Base-by-base conservation (phyloP, 73 alveolate species). In the Uronychia binucleata region DNA sequence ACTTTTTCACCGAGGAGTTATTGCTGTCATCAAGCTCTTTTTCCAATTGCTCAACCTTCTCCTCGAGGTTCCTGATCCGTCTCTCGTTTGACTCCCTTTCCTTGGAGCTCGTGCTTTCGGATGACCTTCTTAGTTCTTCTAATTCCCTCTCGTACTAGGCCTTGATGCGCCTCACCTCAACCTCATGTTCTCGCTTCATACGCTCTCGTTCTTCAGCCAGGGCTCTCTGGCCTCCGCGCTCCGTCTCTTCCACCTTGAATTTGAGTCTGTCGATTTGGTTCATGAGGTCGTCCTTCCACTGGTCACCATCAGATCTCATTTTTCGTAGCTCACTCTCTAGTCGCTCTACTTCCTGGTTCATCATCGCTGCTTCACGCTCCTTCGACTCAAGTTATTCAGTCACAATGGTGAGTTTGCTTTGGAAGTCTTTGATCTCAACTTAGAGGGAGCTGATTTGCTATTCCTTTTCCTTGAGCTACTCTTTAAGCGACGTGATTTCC, bases 401-500 rank as follows among this genome's bases (percentile, higher is more conserved):
- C 28, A 75, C 60, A 11, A 26, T 85, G 28, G 27, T 19, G 32
- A 80, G 79, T 80, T 28, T 30, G 28, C 32, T 33, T 1, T 77
- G 74, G 57, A n/a, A 35, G n/a, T 46, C 60, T 46, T 59, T 32
- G n/a, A 80, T 32, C 29, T 33, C 78, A 13, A 1, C 67, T 0
- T 78, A 28, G 60, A 80, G 79, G 32, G 29, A 11, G n/a, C 0
- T 28, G 46, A 80, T 80, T 30, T 80, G 77, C 11, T 27, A 1
- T 1, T 80, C 87, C 59, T 57, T 80, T 5, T 31, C 67, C 31
- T 35, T 34, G 1, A 80, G 11, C 26, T 11, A 46, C n/a, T n/a
- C 28, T 67, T 91, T 91, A 58, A 85, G 79, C 31, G 77, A 86
- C 34, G 75, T 88, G 31, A 91, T 79, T 77, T 91, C 96, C 26